Percentiles rank a stretch among this genome's conserved stretches.
phyloP scores from a whole-genome alignment of 495 filamentous ascomycete genomes.

The Schizothecium vesticola region DNA sequence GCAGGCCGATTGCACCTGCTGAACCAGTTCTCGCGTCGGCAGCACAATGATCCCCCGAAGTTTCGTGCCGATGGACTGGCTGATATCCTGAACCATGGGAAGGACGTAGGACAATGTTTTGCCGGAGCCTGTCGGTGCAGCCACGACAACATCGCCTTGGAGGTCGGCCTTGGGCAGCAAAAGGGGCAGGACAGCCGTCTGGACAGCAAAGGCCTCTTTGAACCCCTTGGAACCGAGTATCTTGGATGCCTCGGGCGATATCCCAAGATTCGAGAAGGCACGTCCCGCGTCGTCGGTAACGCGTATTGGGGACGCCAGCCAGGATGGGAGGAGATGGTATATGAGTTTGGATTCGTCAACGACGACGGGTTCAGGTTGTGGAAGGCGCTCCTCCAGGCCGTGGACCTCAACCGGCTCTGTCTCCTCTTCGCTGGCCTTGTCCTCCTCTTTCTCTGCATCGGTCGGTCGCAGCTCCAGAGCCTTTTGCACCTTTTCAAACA shows the following conservation, averaged over 20 bases:
- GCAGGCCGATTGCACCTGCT: slow-evolving; percentile 68
- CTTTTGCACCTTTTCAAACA: slow-evolving; percentile 47
- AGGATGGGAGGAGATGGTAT: slow-evolving; percentile 56
- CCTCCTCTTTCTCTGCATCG: slow-evolving; percentile 18
- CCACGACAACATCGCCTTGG: slow-evolving; percentile 75
- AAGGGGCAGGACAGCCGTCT: slow-evolving; percentile 73
- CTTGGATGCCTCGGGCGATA: slow-evolving; percentile 33
- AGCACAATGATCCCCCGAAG: slow-evolving; percentile 77
- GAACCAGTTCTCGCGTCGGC: slow-evolving; percentile 84
- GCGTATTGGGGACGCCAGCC: slow-evolving; percentile 69
- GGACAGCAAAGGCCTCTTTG: slow-evolving; percentile 75
- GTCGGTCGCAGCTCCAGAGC: slow-evolving; percentile 28
- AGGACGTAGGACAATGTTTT: slow-evolving; percentile 89
- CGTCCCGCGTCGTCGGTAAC: slow-evolving; percentile 52
- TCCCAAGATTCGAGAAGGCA: slow-evolving; percentile 59
- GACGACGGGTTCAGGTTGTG: slow-evolving; percentile 61
- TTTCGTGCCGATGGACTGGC: slow-evolving; percentile 50
- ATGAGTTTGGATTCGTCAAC: slow-evolving; percentile 46
- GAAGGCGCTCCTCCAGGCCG: slow-evolving; percentile 62
- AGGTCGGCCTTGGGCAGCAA: slow-evolving; percentile 54
- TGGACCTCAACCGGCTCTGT: slow-evolving; percentile 54
- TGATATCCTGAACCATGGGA: slow-evolving; percentile 74
- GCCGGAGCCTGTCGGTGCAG: slow-evolving; percentile 86
- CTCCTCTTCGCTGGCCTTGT: slow-evolving; percentile 26
- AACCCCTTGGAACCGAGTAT: slow-evolving; percentile 61